These are phyloP conservation scores for Fusarium albidum DNA, from an alignment of 2,329 filamentous ascomycete genomes.

Conservation along the genomic window DNA sequence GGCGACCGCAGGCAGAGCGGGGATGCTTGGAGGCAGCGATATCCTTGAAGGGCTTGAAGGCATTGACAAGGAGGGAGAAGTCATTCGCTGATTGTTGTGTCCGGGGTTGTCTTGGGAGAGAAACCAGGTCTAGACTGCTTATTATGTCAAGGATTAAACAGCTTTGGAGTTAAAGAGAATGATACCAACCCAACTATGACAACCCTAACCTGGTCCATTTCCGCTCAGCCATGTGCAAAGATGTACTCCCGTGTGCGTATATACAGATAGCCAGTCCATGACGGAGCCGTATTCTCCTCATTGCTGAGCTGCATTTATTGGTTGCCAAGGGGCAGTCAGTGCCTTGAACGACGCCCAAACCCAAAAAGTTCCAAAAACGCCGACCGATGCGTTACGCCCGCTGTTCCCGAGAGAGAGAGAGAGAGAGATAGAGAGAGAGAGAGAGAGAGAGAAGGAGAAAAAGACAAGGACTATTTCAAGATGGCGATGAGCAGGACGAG, in stretches of 20 bases:
- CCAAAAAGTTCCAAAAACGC: constrained; percentile 29
- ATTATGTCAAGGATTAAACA: constrained; percentile 15
- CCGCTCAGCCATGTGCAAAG: background rate
- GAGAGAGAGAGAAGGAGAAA: background rate
- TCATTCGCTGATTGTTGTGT: constrained; percentile 67
- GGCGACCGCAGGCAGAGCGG: constrained; percentile 58
- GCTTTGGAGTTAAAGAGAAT: constrained; percentile 19
- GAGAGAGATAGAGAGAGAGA: constrained; percentile 2
- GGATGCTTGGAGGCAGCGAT: constrained; percentile 80
- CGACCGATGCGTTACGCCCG: constrained; percentile 31
- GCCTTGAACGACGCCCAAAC: constrained; percentile 9
- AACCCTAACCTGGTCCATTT: constrained; percentile 2
- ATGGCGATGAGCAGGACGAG: constrained; percentile 84
- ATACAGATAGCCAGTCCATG: constrained; percentile 8
- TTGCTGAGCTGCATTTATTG: background rate
- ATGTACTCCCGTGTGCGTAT: constrained; percentile 2
- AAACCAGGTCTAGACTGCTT: constrained; percentile 20
- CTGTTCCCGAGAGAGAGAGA: constrained; percentile 8
- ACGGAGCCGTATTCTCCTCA: background rate
- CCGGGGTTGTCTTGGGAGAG: constrained; percentile 4
- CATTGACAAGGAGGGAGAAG: constrained; percentile 75
- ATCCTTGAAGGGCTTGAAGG: constrained; percentile 86
- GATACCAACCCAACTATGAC: constrained; percentile 12
- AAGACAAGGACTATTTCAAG: constrained; percentile 67
- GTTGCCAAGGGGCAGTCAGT: background rate